Conservation (phyloP, 192 early-diverging fungal genomes). For the Pilobolus umbonatus region DNA sequence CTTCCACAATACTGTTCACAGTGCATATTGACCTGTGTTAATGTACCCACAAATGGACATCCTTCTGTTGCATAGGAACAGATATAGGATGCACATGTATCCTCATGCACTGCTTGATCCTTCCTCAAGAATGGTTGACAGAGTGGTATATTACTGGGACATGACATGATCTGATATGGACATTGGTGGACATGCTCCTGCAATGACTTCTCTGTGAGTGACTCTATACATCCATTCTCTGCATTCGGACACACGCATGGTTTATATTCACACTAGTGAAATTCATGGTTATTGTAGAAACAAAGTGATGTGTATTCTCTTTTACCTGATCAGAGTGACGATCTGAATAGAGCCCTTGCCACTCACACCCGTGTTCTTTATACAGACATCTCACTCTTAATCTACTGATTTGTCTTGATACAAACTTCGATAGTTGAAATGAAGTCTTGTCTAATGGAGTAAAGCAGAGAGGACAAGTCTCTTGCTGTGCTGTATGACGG, state of each 20-base stretch:
- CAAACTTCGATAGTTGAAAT: constrained; percentile 35
- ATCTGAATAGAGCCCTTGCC: constrained; percentile 22
- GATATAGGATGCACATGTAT: constrained; percentile 24
- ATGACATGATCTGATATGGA: constrained; percentile 17
- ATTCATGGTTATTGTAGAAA: neutral
- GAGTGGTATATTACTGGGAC: constrained; percentile 18
- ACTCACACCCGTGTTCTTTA: constrained; percentile 19
- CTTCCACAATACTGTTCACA: constrained; percentile 28
- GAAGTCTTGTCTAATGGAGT: constrained; percentile 4
- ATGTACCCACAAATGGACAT: constrained; percentile 28
- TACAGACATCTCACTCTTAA: constrained; percentile 22
- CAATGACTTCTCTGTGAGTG: neutral
- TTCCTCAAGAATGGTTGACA: constrained; percentile 28
- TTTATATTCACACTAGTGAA: constrained; percentile 20
- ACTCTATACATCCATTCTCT: constrained; percentile 25
- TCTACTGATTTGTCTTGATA: constrained; percentile 24
- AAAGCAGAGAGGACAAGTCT: constrained; percentile 15
- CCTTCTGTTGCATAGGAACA: constrained; percentile 27
- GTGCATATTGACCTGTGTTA: constrained; percentile 16
- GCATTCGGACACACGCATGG: constrained; percentile 26
- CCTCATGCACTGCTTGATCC: constrained; percentile 19
- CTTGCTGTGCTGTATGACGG: neutral
- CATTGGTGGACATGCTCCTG: constrained; percentile 18
- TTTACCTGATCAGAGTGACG: constrained; percentile 16
- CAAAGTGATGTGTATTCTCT: neutral